Conservation (phyloP, 257 asterid species). For the Apocynum venetum region DNA sequence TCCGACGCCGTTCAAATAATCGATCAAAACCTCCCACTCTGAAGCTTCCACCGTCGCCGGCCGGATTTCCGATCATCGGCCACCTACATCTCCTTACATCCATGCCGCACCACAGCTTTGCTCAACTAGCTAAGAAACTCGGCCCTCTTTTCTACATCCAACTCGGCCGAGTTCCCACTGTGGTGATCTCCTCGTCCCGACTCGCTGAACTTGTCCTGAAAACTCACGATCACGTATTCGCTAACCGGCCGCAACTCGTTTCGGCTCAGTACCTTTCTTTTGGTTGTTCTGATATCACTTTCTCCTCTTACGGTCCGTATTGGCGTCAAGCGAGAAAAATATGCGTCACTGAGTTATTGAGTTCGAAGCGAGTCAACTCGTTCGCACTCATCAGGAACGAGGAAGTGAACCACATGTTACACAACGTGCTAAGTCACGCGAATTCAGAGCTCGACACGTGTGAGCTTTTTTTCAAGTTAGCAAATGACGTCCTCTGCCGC, state of each 20-base stretch:
- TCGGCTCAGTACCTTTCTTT: constrained; percentile 36
- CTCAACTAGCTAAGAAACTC: constrained; percentile 18
- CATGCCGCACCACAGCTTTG: constrained; percentile 34
- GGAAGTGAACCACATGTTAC: constrained; percentile 29
- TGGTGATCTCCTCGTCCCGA: constrained; percentile 28
- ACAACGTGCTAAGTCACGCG: constrained; percentile 1
- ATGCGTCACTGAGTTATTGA: constrained; percentile 32
- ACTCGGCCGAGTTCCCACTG: constrained; percentile 32
- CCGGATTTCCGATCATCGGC: constrained; percentile 28
- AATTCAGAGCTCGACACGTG: constrained; percentile 25
- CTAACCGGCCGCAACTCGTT: constrained; percentile 32
- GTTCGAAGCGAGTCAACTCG: constrained; percentile 30
- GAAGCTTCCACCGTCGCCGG: constrained; percentile 27
- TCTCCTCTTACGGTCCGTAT: constrained; percentile 37
- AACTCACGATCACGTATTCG: constrained; percentile 25
- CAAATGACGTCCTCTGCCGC: constrained; percentile 32
- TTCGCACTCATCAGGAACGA: constrained; percentile 28
- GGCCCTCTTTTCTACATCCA: constrained; percentile 34
- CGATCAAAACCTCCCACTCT: neutral
- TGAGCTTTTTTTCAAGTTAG: constrained; percentile 25
- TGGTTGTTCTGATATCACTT: constrained; percentile 37
- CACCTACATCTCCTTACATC: constrained; percentile 34
- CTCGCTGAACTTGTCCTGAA: constrained; percentile 32
- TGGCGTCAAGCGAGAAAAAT: constrained; percentile 39
- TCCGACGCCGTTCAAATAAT: neutral